These are phyloP conservation scores for Aspergillus sp. DNA, from an alignment of 2,329 filamentous ascomycete species.

Conservation along the genomic window DNA sequence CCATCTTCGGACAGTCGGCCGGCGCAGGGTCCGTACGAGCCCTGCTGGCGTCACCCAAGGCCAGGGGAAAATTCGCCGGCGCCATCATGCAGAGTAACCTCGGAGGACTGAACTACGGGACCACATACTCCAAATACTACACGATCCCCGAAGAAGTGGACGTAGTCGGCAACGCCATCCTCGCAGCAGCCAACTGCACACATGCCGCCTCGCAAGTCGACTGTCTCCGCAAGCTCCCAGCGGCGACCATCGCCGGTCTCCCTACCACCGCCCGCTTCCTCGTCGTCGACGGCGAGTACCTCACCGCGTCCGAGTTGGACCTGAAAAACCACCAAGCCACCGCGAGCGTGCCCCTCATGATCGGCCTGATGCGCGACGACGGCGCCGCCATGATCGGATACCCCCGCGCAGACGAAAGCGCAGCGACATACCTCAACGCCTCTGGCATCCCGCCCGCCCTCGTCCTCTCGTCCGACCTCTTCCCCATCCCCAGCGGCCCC, in stretches of 20 bases:
- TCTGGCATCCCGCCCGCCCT: neutral
- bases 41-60: conserved; percentile 37
- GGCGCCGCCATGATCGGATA: conserved; percentile 48
- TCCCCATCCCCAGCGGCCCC: conserved; percentile 46
- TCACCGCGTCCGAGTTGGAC: conserved; percentile 12
- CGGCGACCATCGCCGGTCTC: neutral
- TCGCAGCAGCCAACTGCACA: conserved; percentile 35
- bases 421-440: conserved; percentile 46
- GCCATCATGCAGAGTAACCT: conserved; percentile 42
- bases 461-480: neutral
- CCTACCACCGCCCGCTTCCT: neutral
- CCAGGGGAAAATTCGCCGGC: conserved; percentile 17
- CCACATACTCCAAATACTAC: conserved; percentile 59
- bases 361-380: conserved; percentile 23
- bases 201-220: neutral
- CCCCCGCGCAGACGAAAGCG: conserved; percentile 42
- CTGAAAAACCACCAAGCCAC: conserved; percentile 11
- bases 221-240: neutral
- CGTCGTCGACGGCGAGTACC: conserved; percentile 4
- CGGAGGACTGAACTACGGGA: conserved; percentile 59
- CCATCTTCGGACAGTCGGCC: conserved; percentile 49
- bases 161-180: conserved; percentile 51
- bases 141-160: conserved; percentile 54
- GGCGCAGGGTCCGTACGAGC: conserved; percentile 58
- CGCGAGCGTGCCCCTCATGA: conserved; percentile 21